Percentiles rank a stretch among this genome's conserved stretches.
phyloP scores from a whole-genome alignment of 75 land plant species.

The Cunninghamia lanceolata region DNA sequence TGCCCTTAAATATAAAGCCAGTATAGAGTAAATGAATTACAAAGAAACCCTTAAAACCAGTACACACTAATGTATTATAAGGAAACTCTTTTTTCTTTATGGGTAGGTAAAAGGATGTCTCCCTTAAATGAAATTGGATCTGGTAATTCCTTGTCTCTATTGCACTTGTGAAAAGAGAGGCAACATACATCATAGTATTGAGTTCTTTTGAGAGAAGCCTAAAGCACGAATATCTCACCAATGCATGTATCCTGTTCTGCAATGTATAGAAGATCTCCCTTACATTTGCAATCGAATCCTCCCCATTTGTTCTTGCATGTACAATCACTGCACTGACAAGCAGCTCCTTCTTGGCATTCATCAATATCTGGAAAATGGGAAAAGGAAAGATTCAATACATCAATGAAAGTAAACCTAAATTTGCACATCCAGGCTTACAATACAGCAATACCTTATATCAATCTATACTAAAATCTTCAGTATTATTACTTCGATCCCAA shows the following conservation, averaged over 20 bases:
- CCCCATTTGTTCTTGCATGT: conserved; percentile 62
- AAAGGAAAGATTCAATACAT: neutral
- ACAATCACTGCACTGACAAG: conserved; percentile 48
- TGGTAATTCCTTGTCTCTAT: neutral
- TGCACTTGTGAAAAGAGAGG: neutral
- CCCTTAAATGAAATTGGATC: neutral
- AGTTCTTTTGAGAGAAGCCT: neutral
- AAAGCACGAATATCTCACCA: conserved; percentile 20
- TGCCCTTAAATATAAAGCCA: neutral
- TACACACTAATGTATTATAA: too few relatives aligned
- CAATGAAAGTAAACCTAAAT: neutral
- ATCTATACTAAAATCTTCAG: neutral
- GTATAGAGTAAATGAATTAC: neutral
- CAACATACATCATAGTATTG: neutral
- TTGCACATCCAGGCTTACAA: neutral
- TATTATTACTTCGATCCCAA: neutral
- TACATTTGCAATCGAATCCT: conserved; percentile 50
- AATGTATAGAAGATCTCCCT: conserved; percentile 48
- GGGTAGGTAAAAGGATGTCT: neutral
- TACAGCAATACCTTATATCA: neutral
- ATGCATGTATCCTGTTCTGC: conserved; percentile 59
- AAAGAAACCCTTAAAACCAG: neutral
- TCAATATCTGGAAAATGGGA: conserved; percentile 33
- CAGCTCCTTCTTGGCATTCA: conserved; percentile 44
- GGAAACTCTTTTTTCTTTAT: neutral